Evolutionary conservation across 768 basidiomycete species (phyloP), one percentile per base, ranked within the genome.

Genomic region (Chalciporus pseudorubinellus): DNA sequence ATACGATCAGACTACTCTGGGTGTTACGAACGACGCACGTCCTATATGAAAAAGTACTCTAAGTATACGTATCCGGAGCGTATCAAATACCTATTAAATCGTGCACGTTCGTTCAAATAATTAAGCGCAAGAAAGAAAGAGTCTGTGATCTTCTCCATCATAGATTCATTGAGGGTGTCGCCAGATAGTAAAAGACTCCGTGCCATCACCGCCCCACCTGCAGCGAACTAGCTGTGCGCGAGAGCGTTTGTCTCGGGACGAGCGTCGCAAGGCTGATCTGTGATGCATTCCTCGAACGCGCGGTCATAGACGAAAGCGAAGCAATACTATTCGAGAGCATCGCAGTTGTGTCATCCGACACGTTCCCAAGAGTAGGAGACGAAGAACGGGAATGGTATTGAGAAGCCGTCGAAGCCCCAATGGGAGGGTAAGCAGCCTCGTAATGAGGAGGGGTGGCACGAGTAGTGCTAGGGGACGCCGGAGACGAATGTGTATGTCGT

Each of bases 271-370:
- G 62, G 62, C 78, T 88, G 64, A 83, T 77, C 66, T 83, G 79
- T 4, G 86, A 88, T 8, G 76, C 74, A 56, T 87, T 89, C 57
- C 83, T 74, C 57, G 87, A 89, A 14, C 87, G 79, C 44, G 80
- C 72, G 3, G 47, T 53, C 44, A 64, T 52, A 22, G 79, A 76
- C 47, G 80, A 71, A 44, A 79, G 65, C 20, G 72, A 72, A 51
- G 74, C 67, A 12, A 67, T 51, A 41, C 68, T 72, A 61, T 64
- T 70, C 63, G 57, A 55, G 58, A 51, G 18, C 50, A 49, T 24
- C 29, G 33, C 58, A 53, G 53, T 58, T 36, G 38, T 52, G 8
- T 56, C 59, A 34, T 55, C 61, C 29, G 36, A 49, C 31, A 51
- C 47, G 0, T 41, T 42, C 11, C 62, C 64, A 36, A 49, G 36